phyloP scores from a whole-genome alignment of 163 green algal species.

The Chloromonas sp. region DNA sequence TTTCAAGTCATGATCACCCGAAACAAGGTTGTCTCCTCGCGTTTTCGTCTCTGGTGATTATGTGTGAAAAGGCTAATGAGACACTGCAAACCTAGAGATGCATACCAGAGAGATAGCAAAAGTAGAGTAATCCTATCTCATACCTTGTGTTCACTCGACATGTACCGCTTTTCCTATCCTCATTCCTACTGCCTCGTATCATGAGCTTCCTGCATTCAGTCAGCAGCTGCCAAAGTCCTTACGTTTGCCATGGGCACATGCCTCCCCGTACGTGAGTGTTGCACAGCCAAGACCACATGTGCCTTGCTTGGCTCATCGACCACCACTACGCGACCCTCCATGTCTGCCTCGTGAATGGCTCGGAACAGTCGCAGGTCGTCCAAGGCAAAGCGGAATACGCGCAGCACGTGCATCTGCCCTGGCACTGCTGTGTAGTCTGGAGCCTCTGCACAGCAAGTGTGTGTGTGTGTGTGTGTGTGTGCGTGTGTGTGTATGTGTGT shows the following conservation, averaged over 20 bases:
- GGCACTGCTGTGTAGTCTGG: too few species aligned
- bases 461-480: too few species aligned
- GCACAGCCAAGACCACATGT: neutral
- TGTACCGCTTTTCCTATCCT: neutral
- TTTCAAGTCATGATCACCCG: too few species aligned
- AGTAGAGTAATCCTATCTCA: too few species aligned
- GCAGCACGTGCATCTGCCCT: neutral
- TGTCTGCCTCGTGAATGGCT: neutral
- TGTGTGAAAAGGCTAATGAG: neutral
- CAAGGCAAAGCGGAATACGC: neutral
- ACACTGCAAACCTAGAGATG: neutral
- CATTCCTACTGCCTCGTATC: neutral
- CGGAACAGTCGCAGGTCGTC: constrained; percentile 3
- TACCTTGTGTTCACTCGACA: neutral
- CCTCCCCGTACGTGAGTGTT: neutral
- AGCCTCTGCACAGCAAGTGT: too few species aligned
- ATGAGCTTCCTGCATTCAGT: neutral
- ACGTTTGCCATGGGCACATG: neutral
- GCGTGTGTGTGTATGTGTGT: too few species aligned
- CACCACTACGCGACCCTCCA: neutral
- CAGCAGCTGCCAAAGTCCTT: neutral
- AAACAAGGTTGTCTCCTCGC: too few species aligned
- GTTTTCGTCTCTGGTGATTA: neutral
- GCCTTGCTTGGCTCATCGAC: neutral
- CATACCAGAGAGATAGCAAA: neutral